Base-by-base conservation (phyloP, 805 yeast genomes). In the Barnettozyma siamensis region DNA sequence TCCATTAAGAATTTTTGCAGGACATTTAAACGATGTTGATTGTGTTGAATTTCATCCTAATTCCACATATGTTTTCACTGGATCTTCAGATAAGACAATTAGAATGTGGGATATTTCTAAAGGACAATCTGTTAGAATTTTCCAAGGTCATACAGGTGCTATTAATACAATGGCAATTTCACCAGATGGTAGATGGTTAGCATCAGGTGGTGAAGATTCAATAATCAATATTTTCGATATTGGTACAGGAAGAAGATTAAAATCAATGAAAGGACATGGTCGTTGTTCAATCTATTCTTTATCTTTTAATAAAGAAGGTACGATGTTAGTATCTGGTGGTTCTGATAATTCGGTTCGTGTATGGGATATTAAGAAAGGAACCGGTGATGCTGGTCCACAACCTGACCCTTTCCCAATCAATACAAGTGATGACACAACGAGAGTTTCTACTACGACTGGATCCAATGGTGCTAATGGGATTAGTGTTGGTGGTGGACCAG, bases 111-210 rank as follows among this genome's bases (percentile, higher is more conserved):
- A 93, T 62, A 80, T 93, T 20, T 76, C 80, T 29, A 75, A 80
- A 32, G 99, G 99, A 31, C 81, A 79, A 49, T 80, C 94, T 31
- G 97, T 89, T 23, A 75, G 99, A 47, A 80, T 93, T 9, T 91
- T 93, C 61, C 77, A 88, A 62, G 97, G 96, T 2, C 97, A 89
- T 55, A 78, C 88, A 3, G 88, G 89, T n/a, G 83, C 97, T 1
- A 76, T 93, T 18, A 83, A 86, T 47, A 74, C 88, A 16, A 67
- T 87, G 50, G 88, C 95, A 0, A 95, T 88, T 8, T 83, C 96
- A 1, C 98, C 98, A 0, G 97, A 93, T 67, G 99, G 99, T 3
- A 73, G 97, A 57, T 86, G 96, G 91, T 67, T 93, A 42, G 96
- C 98, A 4, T 78, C 88, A 43, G 97, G 95, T 3, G 95, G 96